Evolutionary conservation across 805 yeast species (phyloP), one percentile per base, ranked within the genome.

Genomic region (Lachancea meyersii): DNA sequence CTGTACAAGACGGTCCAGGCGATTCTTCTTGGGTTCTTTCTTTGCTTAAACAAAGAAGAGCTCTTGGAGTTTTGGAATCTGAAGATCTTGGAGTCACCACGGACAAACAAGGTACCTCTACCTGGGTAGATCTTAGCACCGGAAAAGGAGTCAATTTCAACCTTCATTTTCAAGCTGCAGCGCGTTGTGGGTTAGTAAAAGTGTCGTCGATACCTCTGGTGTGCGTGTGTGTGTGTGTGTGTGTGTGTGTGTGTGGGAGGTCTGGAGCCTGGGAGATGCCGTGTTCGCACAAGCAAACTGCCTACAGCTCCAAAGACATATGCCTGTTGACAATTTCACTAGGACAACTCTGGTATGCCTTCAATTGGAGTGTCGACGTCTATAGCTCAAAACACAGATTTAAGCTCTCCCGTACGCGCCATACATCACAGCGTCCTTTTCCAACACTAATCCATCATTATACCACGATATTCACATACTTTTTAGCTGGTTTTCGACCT

Each of bases 71-170:
- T 81, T 74, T 85, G 94, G 93, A 93, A 93, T 82, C 99, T 89
- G 95, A 93, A 93, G 68, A 89, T 75, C 82, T 93, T 93, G 70
- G 97, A 89, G 87, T 93, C 99, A 67, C 97, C 97, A 78, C 99
- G 88, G 75, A 93, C 88, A 71, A 86, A 93, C 73, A 93, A 82
- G 71, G 94, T 87, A 77, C 98, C 97, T 82, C 97, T 87, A 77
- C 98, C 99, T 80, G 98, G 98, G 95, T 91, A 93, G 82, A 93
- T 91, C 79, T 91, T 93, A 69, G 91, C 76, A 75, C 98, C 98
- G 67, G 98, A 91, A 80, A 93, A 93, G 70, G 97, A 86, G 76
- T 93, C 97, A 79, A 91, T 78, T 85, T 93, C 98, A 76, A 93
- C 86, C 95, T 93, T 93, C 98, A 93, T 93, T 77, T 30, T 66